Percentiles rank a stretch among this genome's conserved stretches.
phyloP scores from a whole-genome alignment of 1,284 basidiomycete species.

The Boletus mariae region DNA sequence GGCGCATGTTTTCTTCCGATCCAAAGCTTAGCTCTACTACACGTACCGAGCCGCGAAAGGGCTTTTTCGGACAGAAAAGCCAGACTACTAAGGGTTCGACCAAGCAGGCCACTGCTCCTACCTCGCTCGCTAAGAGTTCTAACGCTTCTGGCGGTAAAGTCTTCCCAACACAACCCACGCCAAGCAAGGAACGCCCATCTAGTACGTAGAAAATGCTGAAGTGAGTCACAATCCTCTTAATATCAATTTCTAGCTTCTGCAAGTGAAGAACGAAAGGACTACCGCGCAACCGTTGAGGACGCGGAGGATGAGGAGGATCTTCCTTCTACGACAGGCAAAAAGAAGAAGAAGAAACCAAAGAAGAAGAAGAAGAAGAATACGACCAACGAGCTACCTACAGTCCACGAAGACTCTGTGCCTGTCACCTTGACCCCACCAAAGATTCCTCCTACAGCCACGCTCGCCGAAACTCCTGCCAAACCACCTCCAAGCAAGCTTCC shows the following conservation, averaged over 20 bases:
- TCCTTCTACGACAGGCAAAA: slow-evolving; percentile 36
- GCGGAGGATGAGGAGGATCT: slow-evolving; percentile 57
- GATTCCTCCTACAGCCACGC: slow-evolving; percentile 14
- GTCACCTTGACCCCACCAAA: slow-evolving; percentile 18
- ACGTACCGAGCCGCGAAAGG: slow-evolving; percentile 31
- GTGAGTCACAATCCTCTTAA: neutral
- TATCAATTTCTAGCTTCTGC: slow-evolving; percentile 8
- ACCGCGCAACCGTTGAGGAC: slow-evolving; percentile 59
- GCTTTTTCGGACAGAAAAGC: slow-evolving; percentile 15
- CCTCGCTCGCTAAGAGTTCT: slow-evolving; percentile 6
- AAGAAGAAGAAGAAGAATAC: slow-evolving; percentile 72
- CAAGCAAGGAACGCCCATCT: slow-evolving; percentile 10
- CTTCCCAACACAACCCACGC: slow-evolving; percentile 4
- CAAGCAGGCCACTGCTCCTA: slow-evolving; percentile 10
- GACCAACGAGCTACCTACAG: slow-evolving; percentile 27
- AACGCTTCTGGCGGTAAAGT: slow-evolving; percentile 6
- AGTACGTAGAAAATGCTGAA: slow-evolving; percentile 12
- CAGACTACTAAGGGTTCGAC: slow-evolving; percentile 8
- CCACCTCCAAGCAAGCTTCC: slow-evolving; percentile 17
- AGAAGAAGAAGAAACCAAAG: slow-evolving; percentile 67
- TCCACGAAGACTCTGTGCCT: slow-evolving; percentile 19
- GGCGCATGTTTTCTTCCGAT: slow-evolving; percentile 66
- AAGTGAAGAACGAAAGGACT: slow-evolving; percentile 31
- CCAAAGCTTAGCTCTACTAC: slow-evolving; percentile 49
- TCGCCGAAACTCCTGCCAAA: slow-evolving; percentile 17